A percentile compares a stretch with the other conserved stretches of the same genome.
Conservation (phyloP, 768 basidiomycete species). For the Termitomyces sp. region DNA sequence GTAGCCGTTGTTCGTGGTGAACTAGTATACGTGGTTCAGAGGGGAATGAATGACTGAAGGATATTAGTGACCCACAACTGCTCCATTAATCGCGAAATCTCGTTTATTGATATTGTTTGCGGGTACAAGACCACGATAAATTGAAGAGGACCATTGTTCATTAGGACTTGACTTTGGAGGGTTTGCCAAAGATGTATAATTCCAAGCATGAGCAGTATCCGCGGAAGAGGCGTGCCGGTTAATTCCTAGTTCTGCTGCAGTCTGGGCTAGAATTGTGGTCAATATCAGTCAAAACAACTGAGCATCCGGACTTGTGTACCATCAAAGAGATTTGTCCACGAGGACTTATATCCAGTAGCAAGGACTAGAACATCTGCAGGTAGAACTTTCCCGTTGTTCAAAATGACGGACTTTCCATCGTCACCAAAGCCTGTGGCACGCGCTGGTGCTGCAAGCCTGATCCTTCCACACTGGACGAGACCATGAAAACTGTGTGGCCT, state of each 20-base stretch:
- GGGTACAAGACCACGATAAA: conserved; percentile 64
- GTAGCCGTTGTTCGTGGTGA: conserved; percentile 55
- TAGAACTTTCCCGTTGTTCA: conserved; percentile 43
- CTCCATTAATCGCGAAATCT: conserved; percentile 67
- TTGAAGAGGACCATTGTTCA: conserved; percentile 41
- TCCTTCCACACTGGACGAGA: conserved; percentile 46
- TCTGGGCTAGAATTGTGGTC: conserved; percentile 35
- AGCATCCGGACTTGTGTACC: conserved; percentile 15
- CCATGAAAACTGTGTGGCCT: conserved; percentile 47
- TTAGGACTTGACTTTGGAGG: conserved; percentile 36
- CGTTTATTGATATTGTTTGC: conserved; percentile 51
- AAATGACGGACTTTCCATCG: conserved; percentile 35
- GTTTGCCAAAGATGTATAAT: conserved; percentile 36
- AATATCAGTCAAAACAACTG: too few species aligned
- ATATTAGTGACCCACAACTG: conserved; percentile 40
- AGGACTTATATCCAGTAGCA: conserved; percentile 59
- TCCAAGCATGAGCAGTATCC: conserved; percentile 27
- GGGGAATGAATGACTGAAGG: background rate
- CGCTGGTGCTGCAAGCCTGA: conserved; percentile 45
- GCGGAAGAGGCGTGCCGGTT: conserved; percentile 32
- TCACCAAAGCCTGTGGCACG: conserved; percentile 36
- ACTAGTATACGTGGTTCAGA: conserved; percentile 34
- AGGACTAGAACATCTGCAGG: conserved; percentile 49
- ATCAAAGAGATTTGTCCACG: conserved; percentile 46
- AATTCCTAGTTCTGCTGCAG: conserved; percentile 52